Evolutionary conservation across 2,329 filamentous ascomycete genomes (phyloP), one percentile per base, ranked within the genome.

Genomic region (Fusarium tuaranense): DNA sequence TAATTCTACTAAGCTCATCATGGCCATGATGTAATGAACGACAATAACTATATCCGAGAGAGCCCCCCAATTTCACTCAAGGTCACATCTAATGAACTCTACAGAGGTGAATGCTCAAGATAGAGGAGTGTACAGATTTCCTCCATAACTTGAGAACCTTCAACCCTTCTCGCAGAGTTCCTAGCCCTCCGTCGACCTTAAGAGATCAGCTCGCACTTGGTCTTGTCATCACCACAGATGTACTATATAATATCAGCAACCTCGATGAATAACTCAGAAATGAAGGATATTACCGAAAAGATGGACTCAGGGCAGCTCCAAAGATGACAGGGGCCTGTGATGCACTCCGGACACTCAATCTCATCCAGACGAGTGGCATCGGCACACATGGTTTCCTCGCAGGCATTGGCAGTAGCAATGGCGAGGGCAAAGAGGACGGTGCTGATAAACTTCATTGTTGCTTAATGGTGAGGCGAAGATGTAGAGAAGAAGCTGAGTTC

Each of bases 151-250:
- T 51, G 14, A 5, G 18, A 30, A 5, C 4, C 16, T 25, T 18
- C 16, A 51, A 7, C 25, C 25, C 3, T 30, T 53, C 25, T 20
- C 20, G 13, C 7, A 13, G 16, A 14, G 39, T 30, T 18, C 58
- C 16, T 10, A 4, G 22, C 38, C n/a, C 18, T 44, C 18, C 16
- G 4, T 44, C 4, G 9, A n/a, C n/a, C 30, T 30, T 61, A 67
- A 55, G 51, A 68, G 22, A 61, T 61, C 34, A 41, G 51, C 16
- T 67, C 32, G 2, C 66, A 68, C 41, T 68, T 61, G 3, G 63
- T 67, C 27, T 67, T 68, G 41, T 68, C 63, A 5, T 60, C 66
- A 18, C 66, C 66, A 3, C 66, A 68, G 20, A 68, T 67, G n/a
- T 68, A 61, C 66, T 68, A 1, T 1, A 5, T 0, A 0, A 0